Conservation (phyloP, 192 early-diverging fungal species). For the Gaertneriomyces semiglobifer region DNA sequence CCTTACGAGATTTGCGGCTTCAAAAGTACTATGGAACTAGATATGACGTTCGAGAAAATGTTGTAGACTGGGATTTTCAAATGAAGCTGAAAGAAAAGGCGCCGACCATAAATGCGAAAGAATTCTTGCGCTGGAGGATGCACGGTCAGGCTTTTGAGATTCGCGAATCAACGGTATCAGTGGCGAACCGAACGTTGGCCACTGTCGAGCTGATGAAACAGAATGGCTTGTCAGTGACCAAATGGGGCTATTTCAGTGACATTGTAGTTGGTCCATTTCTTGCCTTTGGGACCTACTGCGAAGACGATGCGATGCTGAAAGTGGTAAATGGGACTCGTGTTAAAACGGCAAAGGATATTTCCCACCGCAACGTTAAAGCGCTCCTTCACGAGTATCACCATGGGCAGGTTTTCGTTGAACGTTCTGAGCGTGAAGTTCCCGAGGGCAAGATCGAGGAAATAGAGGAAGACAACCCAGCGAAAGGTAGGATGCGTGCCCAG, state of each 20-base stretch:
- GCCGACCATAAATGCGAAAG: constrained; percentile 12
- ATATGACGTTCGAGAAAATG: constrained; percentile 51
- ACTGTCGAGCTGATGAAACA: constrained; percentile 39
- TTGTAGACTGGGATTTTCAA: constrained; percentile 61
- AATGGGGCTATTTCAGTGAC: constrained; percentile 60
- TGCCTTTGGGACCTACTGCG: constrained; percentile 46
- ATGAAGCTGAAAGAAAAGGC: constrained; percentile 49
- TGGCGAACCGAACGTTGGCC: constrained; percentile 48
- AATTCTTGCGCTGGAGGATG: constrained; percentile 43
- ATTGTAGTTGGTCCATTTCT: constrained; percentile 53
- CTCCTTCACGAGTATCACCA: neutral
- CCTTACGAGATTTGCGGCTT: constrained; percentile 44
- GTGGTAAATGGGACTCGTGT: constrained; percentile 36
- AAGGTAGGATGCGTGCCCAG: constrained; percentile 3
- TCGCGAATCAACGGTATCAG: constrained; percentile 30
- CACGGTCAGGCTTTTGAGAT: constrained; percentile 45
- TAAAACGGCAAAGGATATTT: neutral
- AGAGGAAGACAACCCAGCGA: neutral
- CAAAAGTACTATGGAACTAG: constrained; percentile 32
- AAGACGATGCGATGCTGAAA: constrained; percentile 48
- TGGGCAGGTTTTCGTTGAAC: too few species aligned
- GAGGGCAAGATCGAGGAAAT: neutral
- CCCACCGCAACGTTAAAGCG: neutral
- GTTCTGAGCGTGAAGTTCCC: too few species aligned
- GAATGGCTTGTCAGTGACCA: constrained; percentile 35